Percentiles rank a stretch among this genome's conserved stretches.
Evolutionary conservation across 2,329 filamentous ascomycete genomes (phyloP).

Genomic region (Ascochyta fabae): DNA sequence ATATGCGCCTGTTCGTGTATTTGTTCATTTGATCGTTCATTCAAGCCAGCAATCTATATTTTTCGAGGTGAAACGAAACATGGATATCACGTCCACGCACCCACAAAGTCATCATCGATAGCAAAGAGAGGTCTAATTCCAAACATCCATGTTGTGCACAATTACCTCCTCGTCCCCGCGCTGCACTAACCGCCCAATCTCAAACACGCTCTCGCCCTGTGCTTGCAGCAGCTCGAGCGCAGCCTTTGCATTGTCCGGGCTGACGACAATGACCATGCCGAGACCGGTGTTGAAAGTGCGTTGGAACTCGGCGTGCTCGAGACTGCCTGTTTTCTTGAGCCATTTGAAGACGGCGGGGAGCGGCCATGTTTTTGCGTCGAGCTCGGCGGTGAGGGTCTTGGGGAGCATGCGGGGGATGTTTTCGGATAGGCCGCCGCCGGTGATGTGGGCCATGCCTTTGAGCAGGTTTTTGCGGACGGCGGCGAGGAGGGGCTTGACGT

Average conservation of each 20-base stretch:
- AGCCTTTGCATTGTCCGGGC: constrained; percentile 65
- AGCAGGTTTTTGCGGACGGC: constrained; percentile 68
- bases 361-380: constrained; percentile 78
- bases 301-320: constrained; percentile 80
- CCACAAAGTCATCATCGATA: too few species aligned
- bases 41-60: too few species aligned
- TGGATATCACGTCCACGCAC: constrained; percentile 1
- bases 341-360: constrained; percentile 83
- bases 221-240: constrained; percentile 67
- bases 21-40: too few species aligned
- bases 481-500: constrained; percentile 81
- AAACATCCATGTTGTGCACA: constrained; percentile 65
- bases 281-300: constrained; percentile 94
- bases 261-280: constrained; percentile 90
- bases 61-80: background rate
- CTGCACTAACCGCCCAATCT: constrained; percentile 73
- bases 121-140: constrained; percentile 27
- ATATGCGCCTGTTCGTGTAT: too few species aligned
- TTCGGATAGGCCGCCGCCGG: constrained; percentile 88
- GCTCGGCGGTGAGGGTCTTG: constrained; percentile 74
- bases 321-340: constrained; percentile 77
- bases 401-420: constrained; percentile 96
- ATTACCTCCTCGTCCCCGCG: constrained; percentile 57
- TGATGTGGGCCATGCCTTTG: constrained; percentile 97
- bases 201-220: constrained; percentile 77